Base-by-base conservation (phyloP, 352 stramenopile genomes). In the Pythium periplocum region DNA sequence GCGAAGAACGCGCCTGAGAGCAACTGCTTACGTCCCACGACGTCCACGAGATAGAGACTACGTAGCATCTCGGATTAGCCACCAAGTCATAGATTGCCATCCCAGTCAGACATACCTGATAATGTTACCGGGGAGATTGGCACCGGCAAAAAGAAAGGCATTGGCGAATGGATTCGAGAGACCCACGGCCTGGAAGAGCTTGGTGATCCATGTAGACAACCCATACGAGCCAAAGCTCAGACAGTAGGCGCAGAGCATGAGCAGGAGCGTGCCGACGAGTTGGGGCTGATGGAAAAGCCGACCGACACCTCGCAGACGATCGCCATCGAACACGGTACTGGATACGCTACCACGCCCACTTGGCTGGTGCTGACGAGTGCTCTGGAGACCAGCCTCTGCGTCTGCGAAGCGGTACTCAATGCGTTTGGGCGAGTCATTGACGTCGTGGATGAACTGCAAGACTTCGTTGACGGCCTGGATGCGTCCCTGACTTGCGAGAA, bases 201-300 rank as follows among this genome's bases (percentile, higher is more conserved):
- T 97, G 34, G 94, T 97, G 56, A 98, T 97, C 92, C 92, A 98
- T 31, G 90, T 96, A 6, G 87, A 87, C 26, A 98, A 66, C 9
- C 90, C 90, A 59, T 98, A 98, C 9, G 83, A 96, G 35, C 87
- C 87, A 75, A 97, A 96, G 38, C 75, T 89, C 6, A 91, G 66
- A 31, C 73, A 87, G 57, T 75, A 89, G 1, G 73, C 76, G 48
- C 71, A 85, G 32, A 83, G 37, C 74, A 91, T 86, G 35, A 91
- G 72, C 39, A 91, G 34, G 37, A 87, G 46, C 6, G 81, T 91
- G 5, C 66, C 62, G 3, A 59, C 45, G 31, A 69, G 44, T 39
- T 85, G 75, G 0, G 70, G 67, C 7, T 47, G 53, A 33, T 69
- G 60, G 49, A 90, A 87, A n/a, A 90, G 56, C 35, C 74, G 68